Conservation (phyloP, 441 rosid species). For the Kokia cookei region DNA sequence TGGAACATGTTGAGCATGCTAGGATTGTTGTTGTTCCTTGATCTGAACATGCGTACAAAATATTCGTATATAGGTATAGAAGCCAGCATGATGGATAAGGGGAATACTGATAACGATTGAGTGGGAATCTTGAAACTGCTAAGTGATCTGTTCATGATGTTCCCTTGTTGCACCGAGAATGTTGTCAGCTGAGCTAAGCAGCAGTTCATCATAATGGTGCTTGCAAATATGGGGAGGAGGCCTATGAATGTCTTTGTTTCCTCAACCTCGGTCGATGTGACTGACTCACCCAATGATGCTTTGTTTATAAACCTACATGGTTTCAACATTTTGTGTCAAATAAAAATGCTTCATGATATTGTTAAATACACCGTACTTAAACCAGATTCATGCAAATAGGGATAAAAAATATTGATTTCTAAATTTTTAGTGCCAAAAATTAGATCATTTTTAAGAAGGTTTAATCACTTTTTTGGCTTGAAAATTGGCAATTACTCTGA, state of each 20-base stretch:
- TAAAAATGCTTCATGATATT: neutral
- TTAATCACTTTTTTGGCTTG: too few relatives aligned
- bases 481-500: too few relatives aligned
- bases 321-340: neutral
- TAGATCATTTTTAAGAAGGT: too few relatives aligned
- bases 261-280: conserved; percentile 30
- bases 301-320: conserved; percentile 35
- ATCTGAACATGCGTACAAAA: neutral
- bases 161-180: conserved; percentile 52
- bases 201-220: conserved; percentile 56
- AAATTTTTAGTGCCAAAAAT: too few relatives aligned
- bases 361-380: too few relatives aligned
- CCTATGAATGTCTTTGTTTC: conserved; percentile 50
- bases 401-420: too few relatives aligned
- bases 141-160: conserved; percentile 36
- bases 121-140: conserved; percentile 37
- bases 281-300: conserved; percentile 25
- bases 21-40: neutral
- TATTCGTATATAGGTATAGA: conserved; percentile 36
- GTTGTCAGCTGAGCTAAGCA: conserved; percentile 54
- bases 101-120: conserved; percentile 40
- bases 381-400: too few relatives aligned
- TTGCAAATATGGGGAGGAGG: conserved; percentile 45
- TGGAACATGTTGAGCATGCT: conserved; percentile 10
- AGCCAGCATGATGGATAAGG: conserved; percentile 36